A percentile compares a stretch with the other conserved stretches of the same genome.
Evolutionary conservation across 129 eudicot genomes (phyloP).

Genomic region (Chrysanthemum makinoi): DNA sequence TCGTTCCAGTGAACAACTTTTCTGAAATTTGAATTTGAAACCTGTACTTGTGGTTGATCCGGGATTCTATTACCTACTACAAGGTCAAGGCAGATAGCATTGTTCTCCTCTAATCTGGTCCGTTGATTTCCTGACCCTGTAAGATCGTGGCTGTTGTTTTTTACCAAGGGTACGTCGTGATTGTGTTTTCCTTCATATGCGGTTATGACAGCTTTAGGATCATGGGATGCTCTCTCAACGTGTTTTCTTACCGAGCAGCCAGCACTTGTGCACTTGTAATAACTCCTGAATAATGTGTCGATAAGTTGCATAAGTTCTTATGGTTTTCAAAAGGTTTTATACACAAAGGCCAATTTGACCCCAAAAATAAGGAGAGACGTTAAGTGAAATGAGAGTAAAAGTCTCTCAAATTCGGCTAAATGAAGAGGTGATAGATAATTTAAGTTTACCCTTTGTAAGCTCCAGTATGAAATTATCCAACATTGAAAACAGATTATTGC

Average conservation of each 20-base stretch:
- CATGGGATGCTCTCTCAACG: constrained; percentile 94
- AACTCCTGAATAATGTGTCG: constrained; percentile 57
- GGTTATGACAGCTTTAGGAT: constrained; percentile 93
- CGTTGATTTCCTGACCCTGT: constrained; percentile 39
- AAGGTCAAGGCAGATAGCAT: constrained; percentile 71
- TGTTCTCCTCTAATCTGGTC: constrained; percentile 47
- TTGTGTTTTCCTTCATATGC: constrained; percentile 97
- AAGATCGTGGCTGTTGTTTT: constrained; percentile 52
- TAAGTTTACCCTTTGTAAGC: no score
- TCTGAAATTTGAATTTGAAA: constrained; percentile 36
- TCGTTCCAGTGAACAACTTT: constrained; percentile 49
- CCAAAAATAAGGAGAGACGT: no score
- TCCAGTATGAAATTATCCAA: no score
- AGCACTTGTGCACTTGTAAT: constrained; percentile 90
- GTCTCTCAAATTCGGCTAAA: no score
- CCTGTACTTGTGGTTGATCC: constrained; percentile 35
- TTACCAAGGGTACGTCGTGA: constrained; percentile 79
- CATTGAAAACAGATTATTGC: no score
- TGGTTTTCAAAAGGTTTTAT: background rate
- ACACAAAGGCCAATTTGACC: no score
- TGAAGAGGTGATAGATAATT: no score
- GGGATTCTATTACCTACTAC: constrained; percentile 62
- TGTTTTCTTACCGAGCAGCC: constrained; percentile 93
- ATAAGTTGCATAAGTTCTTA: background rate
- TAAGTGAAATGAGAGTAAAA: no score